phyloP scores from a whole-genome alignment of 208 protist species.

The Acanthamoeba polyphaga region DNA sequence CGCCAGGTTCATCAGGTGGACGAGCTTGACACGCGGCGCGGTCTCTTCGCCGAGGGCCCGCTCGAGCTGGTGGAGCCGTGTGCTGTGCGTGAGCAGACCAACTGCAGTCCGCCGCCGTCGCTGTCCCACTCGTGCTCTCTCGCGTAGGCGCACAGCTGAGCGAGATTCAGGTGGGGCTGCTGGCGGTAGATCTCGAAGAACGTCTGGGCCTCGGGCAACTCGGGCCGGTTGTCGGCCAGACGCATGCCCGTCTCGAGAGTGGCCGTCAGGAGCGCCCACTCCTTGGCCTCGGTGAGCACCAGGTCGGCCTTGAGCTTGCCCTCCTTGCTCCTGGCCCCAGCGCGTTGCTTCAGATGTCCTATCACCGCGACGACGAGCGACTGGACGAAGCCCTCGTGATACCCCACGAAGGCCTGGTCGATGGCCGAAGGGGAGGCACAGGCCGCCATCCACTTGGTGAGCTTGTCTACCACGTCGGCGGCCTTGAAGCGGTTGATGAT shows the following conservation, averaged over 20 bases:
- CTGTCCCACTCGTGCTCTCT: conserved; percentile 6
- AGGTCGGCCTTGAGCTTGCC: conserved; percentile 4
- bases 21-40: background rate
- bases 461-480: background rate
- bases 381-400: conserved; percentile 15
- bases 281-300: conserved; percentile 24
- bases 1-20: conserved; percentile 33
- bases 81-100: conserved; percentile 58
- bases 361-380: conserved; percentile 44
- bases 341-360: background rate
- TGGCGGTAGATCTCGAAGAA: conserved; percentile 29
- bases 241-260: conserved; percentile 25
- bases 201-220: background rate
- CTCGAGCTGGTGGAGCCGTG: background rate
- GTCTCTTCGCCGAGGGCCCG: background rate
- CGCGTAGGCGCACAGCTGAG: background rate
- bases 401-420: conserved; percentile 45
- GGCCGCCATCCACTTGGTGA: conserved; percentile 22
- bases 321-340: background rate
- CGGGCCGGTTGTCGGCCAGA: background rate
- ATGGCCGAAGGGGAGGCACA: background rate
- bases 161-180: conserved; percentile 38
- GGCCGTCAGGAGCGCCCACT: conserved; percentile 65
- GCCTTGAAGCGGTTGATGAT: background rate
- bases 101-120: conserved; percentile 8